Evolutionary conservation across 202 grass and related monocot species (phyloP), one percentile per base, ranked within the genome.

Genomic region (Zoysia matrella): DNA sequence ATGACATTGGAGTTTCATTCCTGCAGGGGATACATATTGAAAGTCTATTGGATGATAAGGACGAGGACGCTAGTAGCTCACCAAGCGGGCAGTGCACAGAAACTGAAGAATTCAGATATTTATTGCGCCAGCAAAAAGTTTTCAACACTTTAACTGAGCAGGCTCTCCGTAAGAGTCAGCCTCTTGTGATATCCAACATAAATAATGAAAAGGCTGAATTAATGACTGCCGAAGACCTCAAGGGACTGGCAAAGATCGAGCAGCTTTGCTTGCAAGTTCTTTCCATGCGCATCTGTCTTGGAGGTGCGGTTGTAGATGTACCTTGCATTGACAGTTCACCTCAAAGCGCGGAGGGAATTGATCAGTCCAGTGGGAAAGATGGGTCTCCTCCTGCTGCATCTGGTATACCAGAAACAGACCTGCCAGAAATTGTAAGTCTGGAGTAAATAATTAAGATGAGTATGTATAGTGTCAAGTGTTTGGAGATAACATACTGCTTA

Each of bases 381-480:
- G 69, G 66, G 41, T 75, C 68, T 56, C 87, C 85, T 56, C 6
- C 71, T 2, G 46, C 88, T 77, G 69, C 76, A 84, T 71, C 77
- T 70, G 58, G 83, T 62, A 75, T 92, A 45, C 60, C 74, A 71
- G 90, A 93, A 74, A 79, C 65, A 11, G 96, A 95, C 6, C 84
- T 98, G 67, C 74, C 72, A 65, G 96, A 98, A 98, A 87, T 98
- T 87, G 92, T 98, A 92, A 95, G 91, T 87, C 46, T 66, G 4
- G 7, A 48, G 42, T 36, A 36, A 50, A 80, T 71, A 49, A 13
- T 40, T 22, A 49, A 22, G 75, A 18, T 62, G 1, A n/a, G 15
- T 69, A 71, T 63, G 1, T 70, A 36, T 55, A 36, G 30, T 36
- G 30, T 36, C 30, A 36, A 36, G 30, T 80, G 56, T 69, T 57